Percentiles rank a stretch among this genome's conserved stretches.
phyloP scores from a whole-genome alignment of 176 grass and related monocot species.

The Oryza brachyantha region DNA sequence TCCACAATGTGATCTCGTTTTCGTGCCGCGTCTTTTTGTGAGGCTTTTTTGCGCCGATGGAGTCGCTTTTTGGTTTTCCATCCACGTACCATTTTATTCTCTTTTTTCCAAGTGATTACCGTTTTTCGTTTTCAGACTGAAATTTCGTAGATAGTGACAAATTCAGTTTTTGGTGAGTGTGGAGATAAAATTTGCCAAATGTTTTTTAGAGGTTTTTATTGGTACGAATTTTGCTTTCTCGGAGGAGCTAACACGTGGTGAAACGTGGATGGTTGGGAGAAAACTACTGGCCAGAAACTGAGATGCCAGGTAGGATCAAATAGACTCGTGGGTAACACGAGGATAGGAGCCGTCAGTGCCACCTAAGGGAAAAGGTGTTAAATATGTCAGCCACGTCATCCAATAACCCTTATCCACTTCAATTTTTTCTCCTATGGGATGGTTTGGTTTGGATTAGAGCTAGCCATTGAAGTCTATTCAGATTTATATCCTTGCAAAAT shows the following conservation, averaged over 20 bases:
- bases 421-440: background rate
- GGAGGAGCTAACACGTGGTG: background rate
- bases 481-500: no score
- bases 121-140: background rate
- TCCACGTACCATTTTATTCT: background rate
- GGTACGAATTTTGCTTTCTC: background rate
- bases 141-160: background rate
- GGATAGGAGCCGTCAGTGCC: background rate
- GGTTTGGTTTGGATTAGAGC: background rate
- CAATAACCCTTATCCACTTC: constrained; percentile 13
- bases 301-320: background rate
- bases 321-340: background rate
- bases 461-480: background rate
- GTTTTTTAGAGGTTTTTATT: background rate
- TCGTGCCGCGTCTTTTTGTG: background rate
- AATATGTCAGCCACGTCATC: constrained; percentile 12
- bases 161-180: background rate
- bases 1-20: background rate
- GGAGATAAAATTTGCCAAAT: background rate
- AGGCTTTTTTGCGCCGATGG: background rate
- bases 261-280: background rate
- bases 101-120: background rate
- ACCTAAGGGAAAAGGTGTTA: background rate
- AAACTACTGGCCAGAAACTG: background rate
- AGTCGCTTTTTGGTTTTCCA: background rate